phyloP scores from a whole-genome alignment of 139 green algal species.

The Chlamydomonas sp. region DNA sequence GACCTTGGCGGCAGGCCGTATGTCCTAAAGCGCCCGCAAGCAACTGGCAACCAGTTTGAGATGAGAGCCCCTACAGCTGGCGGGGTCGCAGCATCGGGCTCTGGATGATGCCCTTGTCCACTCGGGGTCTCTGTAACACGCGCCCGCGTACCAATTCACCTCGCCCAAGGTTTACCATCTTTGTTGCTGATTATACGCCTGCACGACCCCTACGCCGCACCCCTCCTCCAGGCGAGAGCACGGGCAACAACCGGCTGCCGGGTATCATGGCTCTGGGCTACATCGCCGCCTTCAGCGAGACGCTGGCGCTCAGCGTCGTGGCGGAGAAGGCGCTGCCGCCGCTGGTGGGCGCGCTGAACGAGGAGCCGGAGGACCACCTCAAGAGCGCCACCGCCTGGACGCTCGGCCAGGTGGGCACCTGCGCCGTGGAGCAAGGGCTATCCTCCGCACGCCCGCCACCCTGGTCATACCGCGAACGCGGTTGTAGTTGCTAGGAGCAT shows the following conservation, averaged over 20 bases:
- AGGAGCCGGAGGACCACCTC: slow-evolving; percentile 88
- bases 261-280: slow-evolving; percentile 92
- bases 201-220: neutral
- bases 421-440: neutral
- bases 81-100: too few species aligned
- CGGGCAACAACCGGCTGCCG: slow-evolving; percentile 74
- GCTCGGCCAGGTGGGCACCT: slow-evolving; percentile 31
- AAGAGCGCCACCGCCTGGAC: slow-evolving; percentile 79
- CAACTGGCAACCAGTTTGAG: neutral
- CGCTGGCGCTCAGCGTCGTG: slow-evolving; percentile 84
- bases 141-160: too few species aligned
- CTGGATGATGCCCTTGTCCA: too few species aligned
- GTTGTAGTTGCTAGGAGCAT: neutral
- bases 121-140: too few species aligned
- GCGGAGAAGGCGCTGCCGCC: slow-evolving; percentile 82
- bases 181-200: too few species aligned
- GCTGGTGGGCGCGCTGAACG: slow-evolving; percentile 70
- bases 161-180: too few species aligned
- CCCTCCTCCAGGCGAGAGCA: slow-evolving; percentile 35
- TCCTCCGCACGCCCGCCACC: neutral
- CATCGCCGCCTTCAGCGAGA: slow-evolving; percentile 89
- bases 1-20: neutral
- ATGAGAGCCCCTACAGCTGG: neutral
- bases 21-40: too few species aligned
- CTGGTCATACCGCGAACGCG: neutral